A percentile compares a stretch with the other conserved stretches of the same genome.
Conservation (phyloP, 1,284 basidiomycete genomes). For the Papiliotrema laurentii region DNA sequence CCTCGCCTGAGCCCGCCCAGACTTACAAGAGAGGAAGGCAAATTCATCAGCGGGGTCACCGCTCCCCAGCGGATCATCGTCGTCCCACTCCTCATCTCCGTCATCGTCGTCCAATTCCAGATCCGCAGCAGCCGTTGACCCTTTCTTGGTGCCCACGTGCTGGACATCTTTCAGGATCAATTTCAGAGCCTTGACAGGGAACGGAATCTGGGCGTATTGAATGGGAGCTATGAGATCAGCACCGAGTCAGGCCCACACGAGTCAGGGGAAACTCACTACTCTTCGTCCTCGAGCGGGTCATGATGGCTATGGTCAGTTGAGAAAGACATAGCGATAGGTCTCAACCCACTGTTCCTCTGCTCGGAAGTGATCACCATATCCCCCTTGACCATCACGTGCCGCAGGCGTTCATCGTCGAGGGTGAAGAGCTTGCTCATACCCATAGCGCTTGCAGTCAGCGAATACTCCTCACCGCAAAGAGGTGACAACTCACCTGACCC, state of each 20-base stretch:
- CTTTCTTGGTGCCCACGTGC: slow-evolving; percentile 58
- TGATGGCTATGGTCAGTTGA: slow-evolving; percentile 62
- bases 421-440: slow-evolving; percentile 74
- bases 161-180: slow-evolving; percentile 78
- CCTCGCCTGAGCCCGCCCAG: slow-evolving; percentile 36
- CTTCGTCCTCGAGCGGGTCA: slow-evolving; percentile 88
- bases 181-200: slow-evolving; percentile 88
- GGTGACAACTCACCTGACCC: slow-evolving; percentile 56
- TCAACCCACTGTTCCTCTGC: slow-evolving; percentile 67
- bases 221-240: slow-evolving; percentile 71
- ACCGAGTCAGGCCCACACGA: slow-evolving; percentile 45
- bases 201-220: slow-evolving; percentile 76
- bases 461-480: not conserved
- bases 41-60: slow-evolving; percentile 47
- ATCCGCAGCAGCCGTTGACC: slow-evolving; percentile 53
- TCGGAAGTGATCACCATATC: slow-evolving; percentile 78
- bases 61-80: slow-evolving; percentile 59
- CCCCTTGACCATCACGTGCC: slow-evolving; percentile 74
- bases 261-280: slow-evolving; percentile 54
- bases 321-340: not conserved
- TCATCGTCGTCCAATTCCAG: slow-evolving; percentile 62
- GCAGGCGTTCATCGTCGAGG: slow-evolving; percentile 61
- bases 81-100: slow-evolving; percentile 78
- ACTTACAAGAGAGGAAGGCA: slow-evolving; percentile 49
- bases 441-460: slow-evolving; percentile 55